Conservation (phyloP, 768 basidiomycete genomes). For the Leccinum fibrillosum region DNA sequence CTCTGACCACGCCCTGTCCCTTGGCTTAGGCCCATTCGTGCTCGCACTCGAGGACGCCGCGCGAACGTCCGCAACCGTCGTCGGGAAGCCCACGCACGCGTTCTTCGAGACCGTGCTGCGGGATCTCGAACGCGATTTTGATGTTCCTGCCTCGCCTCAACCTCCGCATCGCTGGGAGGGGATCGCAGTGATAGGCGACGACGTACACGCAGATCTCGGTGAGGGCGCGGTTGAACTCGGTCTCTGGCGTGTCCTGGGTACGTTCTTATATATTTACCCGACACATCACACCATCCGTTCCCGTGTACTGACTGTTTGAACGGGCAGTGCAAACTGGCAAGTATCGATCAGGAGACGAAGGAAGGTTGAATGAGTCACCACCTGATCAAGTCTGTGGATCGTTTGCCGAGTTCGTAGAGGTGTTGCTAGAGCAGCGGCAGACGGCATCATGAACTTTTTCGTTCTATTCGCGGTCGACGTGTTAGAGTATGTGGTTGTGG, state of each 20-base stretch:
- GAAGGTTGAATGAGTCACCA: neutral
- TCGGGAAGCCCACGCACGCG: constrained; percentile 59
- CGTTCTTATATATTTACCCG: constrained; percentile 10
- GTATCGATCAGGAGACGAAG: constrained; percentile 61
- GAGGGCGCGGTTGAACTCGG: constrained; percentile 58
- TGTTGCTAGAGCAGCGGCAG: constrained; percentile 25
- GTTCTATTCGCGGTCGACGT: no score
- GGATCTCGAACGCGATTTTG: constrained; percentile 33
- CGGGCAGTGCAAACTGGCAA: constrained; percentile 63
- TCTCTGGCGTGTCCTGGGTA: constrained; percentile 60
- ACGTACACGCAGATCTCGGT: constrained; percentile 61
- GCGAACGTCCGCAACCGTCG: constrained; percentile 44
- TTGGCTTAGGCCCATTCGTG: constrained; percentile 73
- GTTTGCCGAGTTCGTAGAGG: constrained; percentile 49
- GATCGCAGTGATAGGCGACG: constrained; percentile 62
- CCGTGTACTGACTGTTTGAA: neutral
- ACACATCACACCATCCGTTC: neutral
- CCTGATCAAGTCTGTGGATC: constrained; percentile 31
- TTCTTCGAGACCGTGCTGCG: constrained; percentile 60
- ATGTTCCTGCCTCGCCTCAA: no score
- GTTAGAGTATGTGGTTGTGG: no score
- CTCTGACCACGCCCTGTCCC: constrained; percentile 47
- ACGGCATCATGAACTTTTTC: no score
- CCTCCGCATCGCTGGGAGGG: constrained; percentile 4
- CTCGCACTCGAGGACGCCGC: constrained; percentile 57